A percentile compares a stretch with the other conserved stretches of the same genome.
Evolutionary conservation across 495 filamentous ascomycete species (phyloP).

Genomic region (Barbatosphaeria neglecta): DNA sequence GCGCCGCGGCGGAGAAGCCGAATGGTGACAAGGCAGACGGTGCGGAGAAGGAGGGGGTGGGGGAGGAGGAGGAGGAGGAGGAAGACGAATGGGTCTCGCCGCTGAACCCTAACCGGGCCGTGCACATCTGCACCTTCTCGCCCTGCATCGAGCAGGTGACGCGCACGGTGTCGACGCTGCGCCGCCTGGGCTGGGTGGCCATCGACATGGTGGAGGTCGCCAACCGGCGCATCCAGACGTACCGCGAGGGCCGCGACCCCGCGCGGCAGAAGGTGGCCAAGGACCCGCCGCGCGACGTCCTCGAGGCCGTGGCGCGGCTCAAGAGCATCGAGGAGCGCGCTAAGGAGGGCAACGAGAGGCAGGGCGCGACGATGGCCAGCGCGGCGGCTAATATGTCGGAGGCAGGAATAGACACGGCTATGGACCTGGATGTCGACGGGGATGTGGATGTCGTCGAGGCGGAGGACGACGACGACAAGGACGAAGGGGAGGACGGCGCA

Average conservation of each 20-base stretch:
- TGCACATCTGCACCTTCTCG: conserved; percentile 82
- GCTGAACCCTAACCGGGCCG: conserved; percentile 53
- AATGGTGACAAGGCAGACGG: conserved; percentile 1
- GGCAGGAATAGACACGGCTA: conserved; percentile 10
- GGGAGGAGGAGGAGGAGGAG: conserved; percentile 2
- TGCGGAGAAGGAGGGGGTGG: conserved; percentile 1
- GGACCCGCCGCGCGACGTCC: conserved; percentile 52
- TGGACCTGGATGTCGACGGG: conserved; percentile 16
- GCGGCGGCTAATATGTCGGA: conserved; percentile 20
- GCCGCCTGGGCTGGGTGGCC: conserved; percentile 73
- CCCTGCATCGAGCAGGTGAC: conserved; percentile 95
- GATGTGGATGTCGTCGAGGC: conserved; percentile 8
- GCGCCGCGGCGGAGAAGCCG: conserved; percentile 1
- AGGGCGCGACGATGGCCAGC: background rate
- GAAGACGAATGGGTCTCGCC: conserved; percentile 43
- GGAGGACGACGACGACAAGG: conserved; percentile 8
- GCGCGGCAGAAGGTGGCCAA: conserved; percentile 29
- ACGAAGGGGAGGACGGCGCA: conserved; percentile 1
- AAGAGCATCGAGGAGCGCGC: conserved; percentile 55
- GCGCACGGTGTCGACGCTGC: conserved; percentile 65
- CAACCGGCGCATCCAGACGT: conserved; percentile 65
- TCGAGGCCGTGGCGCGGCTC: conserved; percentile 63
- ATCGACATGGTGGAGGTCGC: conserved; percentile 84
- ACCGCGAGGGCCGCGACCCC: conserved; percentile 63
- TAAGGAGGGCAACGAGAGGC: background rate